Conservation (phyloP, 495 filamentous ascomycete genomes). For the Neohortaea acidophila region DNA sequence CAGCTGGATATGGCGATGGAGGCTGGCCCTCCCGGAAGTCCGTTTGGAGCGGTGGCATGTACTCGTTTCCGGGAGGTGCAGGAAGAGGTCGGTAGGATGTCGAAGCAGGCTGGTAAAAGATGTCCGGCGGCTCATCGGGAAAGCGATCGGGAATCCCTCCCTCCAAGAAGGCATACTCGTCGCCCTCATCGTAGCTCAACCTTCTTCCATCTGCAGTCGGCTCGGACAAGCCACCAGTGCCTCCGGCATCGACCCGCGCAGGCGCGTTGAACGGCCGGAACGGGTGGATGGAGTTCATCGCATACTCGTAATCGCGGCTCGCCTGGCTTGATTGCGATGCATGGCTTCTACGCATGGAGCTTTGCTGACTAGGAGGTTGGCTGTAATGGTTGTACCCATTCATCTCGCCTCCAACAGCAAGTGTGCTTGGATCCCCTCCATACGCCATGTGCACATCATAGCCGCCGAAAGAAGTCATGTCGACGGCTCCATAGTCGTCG, state of each 20-base stretch:
- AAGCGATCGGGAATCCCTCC: constrained; percentile 29
- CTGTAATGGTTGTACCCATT: constrained; percentile 16
- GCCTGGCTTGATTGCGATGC: constrained; percentile 10
- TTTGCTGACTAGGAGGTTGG: constrained; percentile 23
- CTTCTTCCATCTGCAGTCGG: constrained; percentile 49
- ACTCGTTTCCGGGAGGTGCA: constrained; percentile 46
- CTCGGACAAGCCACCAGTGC: constrained; percentile 69
- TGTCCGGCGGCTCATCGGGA: constrained; percentile 58
- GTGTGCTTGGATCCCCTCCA: constrained; percentile 38
- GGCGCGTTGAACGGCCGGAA: constrained; percentile 40
- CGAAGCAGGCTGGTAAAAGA: constrained; percentile 86
- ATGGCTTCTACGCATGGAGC: constrained; percentile 25
- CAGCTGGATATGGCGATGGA: constrained; percentile 4
- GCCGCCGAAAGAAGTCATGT: constrained; percentile 57
- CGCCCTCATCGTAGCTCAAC: constrained; percentile 87
- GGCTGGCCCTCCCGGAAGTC: constrained; percentile 3
- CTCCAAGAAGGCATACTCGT: constrained; percentile 48
- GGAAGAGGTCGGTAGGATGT: constrained; percentile 52
- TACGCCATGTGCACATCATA: constrained; percentile 61
- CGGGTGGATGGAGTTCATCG: constrained; percentile 38
- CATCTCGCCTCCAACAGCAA: constrained; percentile 15
- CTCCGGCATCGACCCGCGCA: constrained; percentile 61
- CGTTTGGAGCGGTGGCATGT: constrained; percentile 5
- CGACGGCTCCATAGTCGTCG: constrained; percentile 58
- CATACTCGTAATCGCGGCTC: constrained; percentile 16